Percentiles rank a stretch among this genome's conserved stretches.
phyloP scores from a whole-genome alignment of 164 flowering plant genomes.

The Echeveria elegans region DNA sequence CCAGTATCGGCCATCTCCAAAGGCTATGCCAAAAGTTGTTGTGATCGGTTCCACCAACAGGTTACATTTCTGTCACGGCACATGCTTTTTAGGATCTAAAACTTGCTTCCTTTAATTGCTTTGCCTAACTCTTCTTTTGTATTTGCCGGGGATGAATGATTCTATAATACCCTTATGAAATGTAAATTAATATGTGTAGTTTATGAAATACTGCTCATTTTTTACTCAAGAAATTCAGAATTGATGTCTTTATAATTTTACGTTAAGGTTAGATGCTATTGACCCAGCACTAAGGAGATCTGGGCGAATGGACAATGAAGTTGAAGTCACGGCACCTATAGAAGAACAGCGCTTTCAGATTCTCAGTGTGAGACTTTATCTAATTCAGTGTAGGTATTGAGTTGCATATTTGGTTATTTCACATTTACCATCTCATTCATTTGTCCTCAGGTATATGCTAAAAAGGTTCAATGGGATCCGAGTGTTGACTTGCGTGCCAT shows the following conservation, averaged over 20 bases:
- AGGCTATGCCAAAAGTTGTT: slow-evolving; percentile 43
- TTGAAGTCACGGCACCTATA: slow-evolving; percentile 79
- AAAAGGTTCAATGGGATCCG: slow-evolving; percentile 44
- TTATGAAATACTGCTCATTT: neutral
- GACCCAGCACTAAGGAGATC: slow-evolving; percentile 86
- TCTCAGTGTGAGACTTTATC: slow-evolving; percentile 38
- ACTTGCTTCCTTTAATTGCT: neutral
- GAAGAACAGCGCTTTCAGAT: slow-evolving; percentile 77
- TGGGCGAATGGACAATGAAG: slow-evolving; percentile 83
- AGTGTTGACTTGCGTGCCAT: slow-evolving; percentile 52
- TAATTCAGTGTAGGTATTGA: slow-evolving; percentile 20
- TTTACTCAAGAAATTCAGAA: neutral
- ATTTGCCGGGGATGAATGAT: neutral
- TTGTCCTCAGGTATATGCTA: slow-evolving; percentile 54
- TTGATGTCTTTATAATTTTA: slow-evolving; percentile 7
- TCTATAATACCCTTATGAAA: neutral
- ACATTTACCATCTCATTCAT: slow-evolving; percentile 13
- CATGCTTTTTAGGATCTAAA: neutral
- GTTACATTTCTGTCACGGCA: slow-evolving; percentile 22
- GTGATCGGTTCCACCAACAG: slow-evolving; percentile 96
- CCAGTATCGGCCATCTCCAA: slow-evolving; percentile 27
- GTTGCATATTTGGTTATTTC: neutral
- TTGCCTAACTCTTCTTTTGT: neutral
- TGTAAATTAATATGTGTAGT: neutral
- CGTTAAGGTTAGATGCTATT: slow-evolving; percentile 60